Evolutionary conservation across 2,329 filamentous ascomycete species (phyloP), one percentile per base, ranked within the genome.

Genomic region (Tympanopsis confertula): DNA sequence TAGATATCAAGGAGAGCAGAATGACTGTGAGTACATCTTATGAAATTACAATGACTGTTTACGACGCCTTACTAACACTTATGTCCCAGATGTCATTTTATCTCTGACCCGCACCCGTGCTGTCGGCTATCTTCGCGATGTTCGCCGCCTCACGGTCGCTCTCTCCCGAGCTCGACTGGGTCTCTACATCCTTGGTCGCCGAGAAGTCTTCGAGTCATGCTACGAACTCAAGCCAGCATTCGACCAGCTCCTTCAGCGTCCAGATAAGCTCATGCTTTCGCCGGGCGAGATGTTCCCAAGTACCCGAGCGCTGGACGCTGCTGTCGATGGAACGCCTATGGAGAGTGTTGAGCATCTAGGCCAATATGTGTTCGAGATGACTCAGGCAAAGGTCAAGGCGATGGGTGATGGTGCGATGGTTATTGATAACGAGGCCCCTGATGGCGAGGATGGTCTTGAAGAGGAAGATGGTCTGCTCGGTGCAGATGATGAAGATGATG

Each of bases 1-100:
- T 64, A 95, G 94, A 58, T 98, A 96, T 53, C 91, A 98, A 64
- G 93, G 91, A 56, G 91, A 98, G 66, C 91, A 98, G 61, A 98
- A 98, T 59, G 91, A 98, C 53, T 96, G 86, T 91, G 70, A 70
- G 83, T 76, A 39, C 28, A 20, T 15, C 4, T 13, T n/a, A 14
- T 22, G 12, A 35, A 18, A 33, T 19, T 22, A 4, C 12, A 15
- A 18, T 17, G 18, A 35, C 19, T 20, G n/a, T 41, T 39, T 22
- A 2, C 35, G n/a, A 14, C 15, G 19, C 39, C 30, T 35, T 17
- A 38, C 13, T 29, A 13, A 17, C 19, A 3, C 7, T n/a, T 15
- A 13, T 7, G 26, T 41, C 26, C 32, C 35, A 91, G 86, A 95
- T 52, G 78, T 98, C 47, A 94, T 98, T 49, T 74, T 98, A 39